A percentile compares a stretch with the other conserved stretches of the same genome.
Conservation (phyloP, 2,329 filamentous ascomycete species). For the Trichoderma hamatum region DNA sequence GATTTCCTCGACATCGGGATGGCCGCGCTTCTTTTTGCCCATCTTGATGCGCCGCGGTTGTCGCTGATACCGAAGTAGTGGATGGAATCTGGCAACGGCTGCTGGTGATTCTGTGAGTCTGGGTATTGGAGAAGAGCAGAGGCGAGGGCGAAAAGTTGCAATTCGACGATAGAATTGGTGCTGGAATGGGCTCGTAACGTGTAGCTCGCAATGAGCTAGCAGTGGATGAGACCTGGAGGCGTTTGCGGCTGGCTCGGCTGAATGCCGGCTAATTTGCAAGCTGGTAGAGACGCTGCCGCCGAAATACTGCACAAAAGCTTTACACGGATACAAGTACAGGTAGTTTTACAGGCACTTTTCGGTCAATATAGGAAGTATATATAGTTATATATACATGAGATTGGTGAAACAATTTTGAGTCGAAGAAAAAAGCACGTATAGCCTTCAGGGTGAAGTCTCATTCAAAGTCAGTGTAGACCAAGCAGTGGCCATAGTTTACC, state of each 20-base stretch:
- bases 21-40: slow-evolving; percentile 88
- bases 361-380: no score
- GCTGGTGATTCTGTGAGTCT: background rate
- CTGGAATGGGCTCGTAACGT: background rate
- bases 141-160: background rate
- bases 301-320: background rate
- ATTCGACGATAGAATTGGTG: background rate
- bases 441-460: background rate
- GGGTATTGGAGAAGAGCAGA: background rate
- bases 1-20: slow-evolving; percentile 85
- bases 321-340: background rate
- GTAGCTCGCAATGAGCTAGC: slow-evolving; percentile 1
- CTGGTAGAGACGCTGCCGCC: background rate
- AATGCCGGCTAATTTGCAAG: background rate
- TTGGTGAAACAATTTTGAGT: no score
- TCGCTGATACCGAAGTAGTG: background rate
- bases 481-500: background rate
- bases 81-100: no score
- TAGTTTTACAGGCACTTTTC: background rate
- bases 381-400: no score
- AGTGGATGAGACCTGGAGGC: background rate
- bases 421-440: no score
- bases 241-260: background rate
- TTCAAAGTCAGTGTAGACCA: background rate
- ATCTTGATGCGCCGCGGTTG: slow-evolving; percentile 48